phyloP scores from a whole-genome alignment of 2,329 filamentous ascomycete genomes.

The Alternaria arbusti region DNA sequence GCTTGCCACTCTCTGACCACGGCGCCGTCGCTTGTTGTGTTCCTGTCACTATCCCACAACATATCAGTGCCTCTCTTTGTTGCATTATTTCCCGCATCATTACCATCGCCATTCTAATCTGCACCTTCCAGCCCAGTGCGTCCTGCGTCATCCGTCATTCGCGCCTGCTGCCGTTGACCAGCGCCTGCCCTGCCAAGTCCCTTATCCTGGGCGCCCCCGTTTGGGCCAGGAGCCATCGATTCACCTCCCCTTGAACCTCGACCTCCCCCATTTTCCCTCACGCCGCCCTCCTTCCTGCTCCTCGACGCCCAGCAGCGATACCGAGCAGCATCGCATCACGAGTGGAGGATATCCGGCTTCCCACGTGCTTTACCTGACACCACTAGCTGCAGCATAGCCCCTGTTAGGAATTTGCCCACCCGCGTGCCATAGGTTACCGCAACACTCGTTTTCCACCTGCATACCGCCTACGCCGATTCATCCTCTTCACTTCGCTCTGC shows the following conservation, averaged over 20 bases:
- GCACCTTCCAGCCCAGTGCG: neutral
- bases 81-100: conserved; percentile 1
- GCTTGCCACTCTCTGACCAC: conserved; percentile 10
- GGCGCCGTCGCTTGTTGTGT: conserved; percentile 2
- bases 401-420: conserved; percentile 25
- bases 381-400: conserved; percentile 13
- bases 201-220: conserved; percentile 17
- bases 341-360: conserved; percentile 16
- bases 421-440: conserved; percentile 39
- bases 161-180: conserved; percentile 19
- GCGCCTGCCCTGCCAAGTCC: conserved; percentile 25
- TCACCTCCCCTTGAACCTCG: conserved; percentile 12
- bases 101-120: neutral
- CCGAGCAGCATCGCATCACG: conserved; percentile 21
- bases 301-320: conserved; percentile 30
- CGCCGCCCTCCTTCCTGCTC: conserved; percentile 21
- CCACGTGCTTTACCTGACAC: conserved; percentile 37
- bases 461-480: conserved; percentile 1
- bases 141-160: conserved; percentile 8
- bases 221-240: conserved; percentile 29
- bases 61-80: neutral
- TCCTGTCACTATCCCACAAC: neutral
- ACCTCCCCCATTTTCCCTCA: conserved; percentile 10
- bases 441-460: conserved; percentile 32
- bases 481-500: conserved; percentile 20